Percentiles rank a stretch among this genome's conserved stretches.
Conservation (phyloP, 1,284 basidiomycete species). For the Pseudozyma pruni region DNA sequence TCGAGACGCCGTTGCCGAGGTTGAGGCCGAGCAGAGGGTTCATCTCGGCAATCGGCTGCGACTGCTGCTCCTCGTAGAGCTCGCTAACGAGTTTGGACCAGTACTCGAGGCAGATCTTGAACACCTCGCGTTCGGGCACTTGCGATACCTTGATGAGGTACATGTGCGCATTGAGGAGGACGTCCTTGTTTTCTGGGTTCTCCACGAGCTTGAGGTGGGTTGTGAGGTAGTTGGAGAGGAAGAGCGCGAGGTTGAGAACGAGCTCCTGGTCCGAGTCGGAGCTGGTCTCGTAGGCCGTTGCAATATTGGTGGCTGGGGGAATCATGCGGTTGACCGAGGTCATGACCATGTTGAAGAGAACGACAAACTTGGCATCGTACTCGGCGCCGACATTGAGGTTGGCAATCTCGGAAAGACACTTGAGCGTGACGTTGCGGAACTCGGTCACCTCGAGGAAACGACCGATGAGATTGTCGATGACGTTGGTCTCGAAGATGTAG, state of each 20-base stretch:
- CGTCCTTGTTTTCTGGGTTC: slow-evolving; percentile 88
- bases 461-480: slow-evolving; percentile 93
- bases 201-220: slow-evolving; percentile 90
- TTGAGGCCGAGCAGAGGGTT: slow-evolving; percentile 93
- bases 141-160: slow-evolving; percentile 99
- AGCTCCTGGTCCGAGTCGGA: slow-evolving; percentile 96
- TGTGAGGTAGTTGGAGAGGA: slow-evolving; percentile 91
- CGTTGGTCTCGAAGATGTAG: slow-evolving; percentile 98
- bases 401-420: slow-evolving; percentile 94
- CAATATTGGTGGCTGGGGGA: slow-evolving; percentile 80
- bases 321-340: slow-evolving; percentile 67
- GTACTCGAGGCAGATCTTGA: slow-evolving; percentile 99
- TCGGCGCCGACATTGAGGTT: slow-evolving; percentile 91
- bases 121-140: slow-evolving; percentile 97
- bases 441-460: slow-evolving; percentile 94
- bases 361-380: slow-evolving; percentile 97
- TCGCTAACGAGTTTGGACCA: slow-evolving; percentile 96
- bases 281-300: slow-evolving; percentile 88
- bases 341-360: slow-evolving; percentile 82
- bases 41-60: slow-evolving; percentile 89
- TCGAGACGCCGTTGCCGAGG: slow-evolving; percentile 49
- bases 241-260: slow-evolving; percentile 94
- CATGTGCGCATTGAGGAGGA: slow-evolving; percentile 82
- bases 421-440: slow-evolving; percentile 96
- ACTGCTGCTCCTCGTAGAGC: slow-evolving; percentile 97